These are phyloP conservation scores for Ascochyta pisi DNA, from an alignment of 2,329 filamentous ascomycete genomes.

Conservation along the genomic window DNA sequence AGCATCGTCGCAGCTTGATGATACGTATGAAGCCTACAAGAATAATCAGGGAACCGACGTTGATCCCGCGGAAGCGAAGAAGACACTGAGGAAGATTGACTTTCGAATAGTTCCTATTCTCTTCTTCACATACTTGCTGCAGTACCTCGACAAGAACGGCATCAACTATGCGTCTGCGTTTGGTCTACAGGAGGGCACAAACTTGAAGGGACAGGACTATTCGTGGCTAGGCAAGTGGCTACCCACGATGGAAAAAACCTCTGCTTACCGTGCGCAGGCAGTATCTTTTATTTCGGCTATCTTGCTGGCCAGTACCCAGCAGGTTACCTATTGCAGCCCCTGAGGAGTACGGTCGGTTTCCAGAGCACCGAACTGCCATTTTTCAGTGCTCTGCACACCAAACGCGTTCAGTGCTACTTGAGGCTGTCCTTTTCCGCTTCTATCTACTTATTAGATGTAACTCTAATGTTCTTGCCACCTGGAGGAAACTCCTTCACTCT, in stretches of 20 bases:
- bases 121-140: slow-evolving; percentile 48
- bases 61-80: slow-evolving; percentile 36
- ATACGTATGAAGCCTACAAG: slow-evolving; percentile 44
- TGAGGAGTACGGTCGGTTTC: too few relatives aligned
- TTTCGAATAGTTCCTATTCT: slow-evolving; percentile 39
- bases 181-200: slow-evolving; percentile 56
- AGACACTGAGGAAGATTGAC: slow-evolving; percentile 41
- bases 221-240: slow-evolving; percentile 21
- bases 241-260: neutral
- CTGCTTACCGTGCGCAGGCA: slow-evolving; percentile 29
- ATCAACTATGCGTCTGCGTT: slow-evolving; percentile 61
- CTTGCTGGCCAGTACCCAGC: slow-evolving; percentile 55
- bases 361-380: too few relatives aligned
- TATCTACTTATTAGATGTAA: too few relatives aligned
- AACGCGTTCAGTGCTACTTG: too few relatives aligned
- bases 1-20: slow-evolving; percentile 37
- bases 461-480: too few relatives aligned
- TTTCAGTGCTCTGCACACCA: too few relatives aligned
- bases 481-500: too few relatives aligned
- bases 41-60: slow-evolving; percentile 27
- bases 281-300: slow-evolving; percentile 61
- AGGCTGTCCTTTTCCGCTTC: too few relatives aligned
- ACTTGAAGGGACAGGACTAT: slow-evolving; percentile 46
- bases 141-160: slow-evolving; percentile 56
- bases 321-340: slow-evolving; percentile 52